phyloP scores from a whole-genome alignment of 805 yeast species.

The Wickerhamiella alocasiicola region DNA sequence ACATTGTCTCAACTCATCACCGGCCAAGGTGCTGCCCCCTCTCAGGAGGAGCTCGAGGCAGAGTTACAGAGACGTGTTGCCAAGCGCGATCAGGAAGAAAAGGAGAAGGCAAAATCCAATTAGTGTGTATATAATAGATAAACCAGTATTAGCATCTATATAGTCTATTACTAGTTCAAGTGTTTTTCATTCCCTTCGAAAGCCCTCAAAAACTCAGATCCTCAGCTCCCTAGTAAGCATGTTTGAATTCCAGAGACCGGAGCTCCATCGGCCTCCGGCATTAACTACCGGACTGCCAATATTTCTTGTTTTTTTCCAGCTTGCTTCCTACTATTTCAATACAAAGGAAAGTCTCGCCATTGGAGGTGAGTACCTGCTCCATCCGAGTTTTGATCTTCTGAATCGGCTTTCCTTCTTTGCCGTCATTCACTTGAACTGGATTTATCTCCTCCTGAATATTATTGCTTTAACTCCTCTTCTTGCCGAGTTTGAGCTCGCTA shows the following conservation, averaged over 20 bases:
- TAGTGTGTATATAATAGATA: slow-evolving; percentile 15
- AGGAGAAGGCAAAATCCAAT: slow-evolving; percentile 10
- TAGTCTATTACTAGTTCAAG: neutral
- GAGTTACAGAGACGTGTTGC: slow-evolving; percentile 16
- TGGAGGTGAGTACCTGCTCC: slow-evolving; percentile 42
- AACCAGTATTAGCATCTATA: no score
- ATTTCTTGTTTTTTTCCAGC: slow-evolving; percentile 38
- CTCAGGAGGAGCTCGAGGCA: slow-evolving; percentile 27
- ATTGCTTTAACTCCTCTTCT: slow-evolving; percentile 47
- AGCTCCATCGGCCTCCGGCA: slow-evolving; percentile 39
- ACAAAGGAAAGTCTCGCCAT: slow-evolving; percentile 35
- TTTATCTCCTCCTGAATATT: slow-evolving; percentile 52
- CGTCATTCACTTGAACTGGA: slow-evolving; percentile 46
- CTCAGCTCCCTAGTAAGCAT: no score
- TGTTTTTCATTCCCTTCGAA: no score
- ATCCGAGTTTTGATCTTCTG: slow-evolving; percentile 29
- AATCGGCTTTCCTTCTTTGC: slow-evolving; percentile 59
- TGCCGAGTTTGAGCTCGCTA: slow-evolving; percentile 50
- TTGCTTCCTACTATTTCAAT: slow-evolving; percentile 24
- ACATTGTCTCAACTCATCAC: slow-evolving; percentile 76
- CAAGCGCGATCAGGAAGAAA: no score
- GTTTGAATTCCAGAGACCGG: no score
- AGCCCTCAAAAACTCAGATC: no score
- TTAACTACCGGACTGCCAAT: slow-evolving; percentile 48
- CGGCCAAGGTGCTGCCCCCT: slow-evolving; percentile 44